Evolutionary conservation across 495 filamentous ascomycete genomes (phyloP).

Genomic region (Acidomyces sp.): DNA sequence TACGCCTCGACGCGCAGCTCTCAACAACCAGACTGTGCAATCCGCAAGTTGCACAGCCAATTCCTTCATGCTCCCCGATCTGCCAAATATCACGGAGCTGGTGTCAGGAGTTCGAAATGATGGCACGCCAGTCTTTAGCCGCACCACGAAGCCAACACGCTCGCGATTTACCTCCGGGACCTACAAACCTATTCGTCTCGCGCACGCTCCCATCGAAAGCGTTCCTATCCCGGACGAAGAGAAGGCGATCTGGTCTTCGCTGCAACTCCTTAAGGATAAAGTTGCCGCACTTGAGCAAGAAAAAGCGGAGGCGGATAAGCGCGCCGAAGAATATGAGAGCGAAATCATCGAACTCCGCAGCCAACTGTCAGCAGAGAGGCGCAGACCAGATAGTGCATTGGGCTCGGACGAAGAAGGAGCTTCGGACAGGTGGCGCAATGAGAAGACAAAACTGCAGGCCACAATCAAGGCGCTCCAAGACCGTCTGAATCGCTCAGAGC

Average conservation of each 20-base stretch:
- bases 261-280: conserved; percentile 54
- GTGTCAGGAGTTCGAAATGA: conserved; percentile 56
- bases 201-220: conserved; percentile 36
- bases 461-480: conserved; percentile 43
- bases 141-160: conserved; percentile 34
- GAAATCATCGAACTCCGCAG: conserved; percentile 45
- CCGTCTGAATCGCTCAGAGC: conserved; percentile 44
- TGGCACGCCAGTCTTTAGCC: conserved; percentile 50
- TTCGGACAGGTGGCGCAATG: conserved; percentile 31
- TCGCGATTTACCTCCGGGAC: conserved; percentile 43
- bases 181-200: conserved; percentile 2
- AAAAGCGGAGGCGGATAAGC: conserved; percentile 45
- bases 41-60: conserved; percentile 38
- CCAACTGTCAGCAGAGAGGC: conserved; percentile 33
- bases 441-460: conserved; percentile 48
- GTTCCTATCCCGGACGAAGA: conserved; percentile 57
- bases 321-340: conserved; percentile 40
- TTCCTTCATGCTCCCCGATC: conserved; percentile 53
- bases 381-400: conserved; percentile 34
- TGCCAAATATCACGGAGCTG: conserved; percentile 59
- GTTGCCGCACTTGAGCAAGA: conserved; percentile 47
- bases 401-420: conserved; percentile 30
- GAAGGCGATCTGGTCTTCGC: conserved; percentile 53
- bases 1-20: conserved; percentile 12
- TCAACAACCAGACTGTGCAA: conserved; percentile 20